Conservation (phyloP, 2,329 filamentous ascomycete species). For the Ophiostoma piceae region DNA sequence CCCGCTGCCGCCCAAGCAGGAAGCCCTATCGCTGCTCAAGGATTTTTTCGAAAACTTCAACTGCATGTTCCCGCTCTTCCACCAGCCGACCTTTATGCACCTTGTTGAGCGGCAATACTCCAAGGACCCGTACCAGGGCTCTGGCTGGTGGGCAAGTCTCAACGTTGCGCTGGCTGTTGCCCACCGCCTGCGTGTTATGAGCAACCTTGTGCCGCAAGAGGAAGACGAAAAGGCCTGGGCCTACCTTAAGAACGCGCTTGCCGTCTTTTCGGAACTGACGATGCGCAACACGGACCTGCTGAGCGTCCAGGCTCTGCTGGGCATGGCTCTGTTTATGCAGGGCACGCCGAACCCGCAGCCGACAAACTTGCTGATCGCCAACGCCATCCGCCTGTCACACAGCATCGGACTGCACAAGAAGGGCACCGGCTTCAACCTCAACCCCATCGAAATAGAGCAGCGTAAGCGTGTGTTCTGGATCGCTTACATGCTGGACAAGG, state of each 20-base stretch:
- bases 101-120: constrained; percentile 93
- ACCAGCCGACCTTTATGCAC: constrained; percentile 98
- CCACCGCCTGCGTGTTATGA: constrained; percentile 89
- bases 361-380: constrained; percentile 82
- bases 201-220: constrained; percentile 80
- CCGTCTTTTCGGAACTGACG: constrained; percentile 83
- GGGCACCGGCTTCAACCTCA: constrained; percentile 87
- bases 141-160: constrained; percentile 96
- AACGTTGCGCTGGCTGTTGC: constrained; percentile 93
- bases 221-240: constrained; percentile 94
- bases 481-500: constrained; percentile 60
- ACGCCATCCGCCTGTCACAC: constrained; percentile 84
- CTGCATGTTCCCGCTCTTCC: constrained; percentile 95
- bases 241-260: constrained; percentile 94
- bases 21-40: constrained; percentile 79
- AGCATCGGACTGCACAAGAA: constrained; percentile 94
- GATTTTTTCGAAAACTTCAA: constrained; percentile 99
- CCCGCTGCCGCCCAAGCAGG: constrained; percentile 75
- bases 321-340: constrained; percentile 91
- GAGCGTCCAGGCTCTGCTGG: constrained; percentile 87
- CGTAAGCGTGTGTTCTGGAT: constrained; percentile 63
- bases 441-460: constrained; percentile 90
- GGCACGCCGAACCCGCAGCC: constrained; percentile 96
- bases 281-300: constrained; percentile 95
- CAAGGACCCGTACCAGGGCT: constrained; percentile 84